These are phyloP conservation scores for Beauveria bassiana DNA, from an alignment of 2,329 filamentous ascomycete species.

Conservation along the genomic window DNA sequence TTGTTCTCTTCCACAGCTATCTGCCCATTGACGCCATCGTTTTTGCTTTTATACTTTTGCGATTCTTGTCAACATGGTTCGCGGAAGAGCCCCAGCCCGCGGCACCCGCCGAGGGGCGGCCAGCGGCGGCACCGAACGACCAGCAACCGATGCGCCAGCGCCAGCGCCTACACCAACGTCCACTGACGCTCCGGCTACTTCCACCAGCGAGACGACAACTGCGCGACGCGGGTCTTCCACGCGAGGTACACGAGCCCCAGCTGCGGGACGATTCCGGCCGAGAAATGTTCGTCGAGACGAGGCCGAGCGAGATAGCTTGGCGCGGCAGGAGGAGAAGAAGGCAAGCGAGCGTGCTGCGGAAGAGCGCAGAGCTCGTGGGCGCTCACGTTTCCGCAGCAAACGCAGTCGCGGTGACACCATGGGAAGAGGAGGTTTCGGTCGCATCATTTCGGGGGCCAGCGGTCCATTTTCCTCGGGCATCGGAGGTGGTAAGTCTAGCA, in stretches of 20 bases:
- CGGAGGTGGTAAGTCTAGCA: not conserved
- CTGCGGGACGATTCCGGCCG: slow-evolving; percentile 36
- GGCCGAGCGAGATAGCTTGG: slow-evolving; percentile 39
- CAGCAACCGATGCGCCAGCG: slow-evolving; percentile 13
- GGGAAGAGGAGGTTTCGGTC: slow-evolving; percentile 31
- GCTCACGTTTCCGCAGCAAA: slow-evolving; percentile 33
- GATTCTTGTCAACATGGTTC: slow-evolving; percentile 20
- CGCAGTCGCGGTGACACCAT: slow-evolving; percentile 37
- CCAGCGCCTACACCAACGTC: slow-evolving; percentile 16
- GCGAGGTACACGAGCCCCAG: slow-evolving; percentile 28
- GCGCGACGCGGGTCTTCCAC: slow-evolving; percentile 15
- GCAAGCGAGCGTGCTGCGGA: slow-evolving; percentile 32
- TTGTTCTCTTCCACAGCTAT: not conserved
- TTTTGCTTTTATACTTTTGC: not conserved
- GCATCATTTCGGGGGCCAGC: slow-evolving; percentile 28
- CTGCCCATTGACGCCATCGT: not conserved
- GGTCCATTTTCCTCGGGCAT: slow-evolving; percentile 30
- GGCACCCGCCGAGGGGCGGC: slow-evolving; percentile 25
- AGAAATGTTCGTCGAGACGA: slow-evolving; percentile 44
- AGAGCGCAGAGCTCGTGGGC: slow-evolving; percentile 30
- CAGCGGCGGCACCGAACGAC: slow-evolving; percentile 18
- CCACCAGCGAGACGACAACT: slow-evolving; percentile 4
- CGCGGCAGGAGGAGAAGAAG: slow-evolving; percentile 36
- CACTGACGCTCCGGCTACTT: slow-evolving; percentile 14
- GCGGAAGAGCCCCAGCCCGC: slow-evolving; percentile 25